These are phyloP conservation scores for Opeltia flavorubescens DNA, from an alignment of 495 filamentous ascomycete genomes.

Conservation along the genomic window DNA sequence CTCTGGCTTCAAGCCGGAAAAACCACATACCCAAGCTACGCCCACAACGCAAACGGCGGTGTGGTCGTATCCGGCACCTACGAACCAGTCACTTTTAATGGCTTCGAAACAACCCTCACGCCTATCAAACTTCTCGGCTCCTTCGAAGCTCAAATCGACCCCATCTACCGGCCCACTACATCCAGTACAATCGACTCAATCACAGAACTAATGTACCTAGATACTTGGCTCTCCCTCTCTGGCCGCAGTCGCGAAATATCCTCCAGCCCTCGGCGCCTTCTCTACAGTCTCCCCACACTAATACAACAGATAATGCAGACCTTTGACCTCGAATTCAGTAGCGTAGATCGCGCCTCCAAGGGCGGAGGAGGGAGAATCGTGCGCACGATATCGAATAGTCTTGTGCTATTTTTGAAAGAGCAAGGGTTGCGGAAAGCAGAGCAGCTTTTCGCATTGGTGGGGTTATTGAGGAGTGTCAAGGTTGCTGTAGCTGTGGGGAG, in stretches of 20 bases:
- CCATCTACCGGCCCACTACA: neutral
- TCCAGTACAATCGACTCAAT: neutral
- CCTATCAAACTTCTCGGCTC: neutral
- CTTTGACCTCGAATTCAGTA: conserved; percentile 7
- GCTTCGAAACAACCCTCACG: neutral
- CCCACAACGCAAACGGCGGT: conserved; percentile 2
- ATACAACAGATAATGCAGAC: conserved; percentile 5
- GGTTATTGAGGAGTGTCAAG: neutral
- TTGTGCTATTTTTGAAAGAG: neutral
- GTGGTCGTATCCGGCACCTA: conserved; percentile 2
- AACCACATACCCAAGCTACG: conserved; percentile 7
- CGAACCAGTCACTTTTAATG: neutral
- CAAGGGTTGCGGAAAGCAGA: neutral
- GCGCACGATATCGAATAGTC: neutral
- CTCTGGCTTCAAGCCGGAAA: conserved; percentile 2
- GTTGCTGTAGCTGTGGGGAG: neutral
- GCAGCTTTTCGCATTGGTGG: neutral
- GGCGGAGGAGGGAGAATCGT: conserved; percentile 2
- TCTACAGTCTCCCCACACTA: conserved; percentile 1
- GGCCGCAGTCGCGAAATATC: conserved; percentile 5
- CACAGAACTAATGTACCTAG: conserved; percentile 5
- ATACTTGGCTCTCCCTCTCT: conserved; percentile 9
- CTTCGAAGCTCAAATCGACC: conserved; percentile 3
- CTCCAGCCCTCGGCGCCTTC: conserved; percentile 1
- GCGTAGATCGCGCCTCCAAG: conserved; percentile 3